Base-by-base conservation (phyloP, 2,329 filamentous ascomycete species). In the Bisporella sp. region DNA sequence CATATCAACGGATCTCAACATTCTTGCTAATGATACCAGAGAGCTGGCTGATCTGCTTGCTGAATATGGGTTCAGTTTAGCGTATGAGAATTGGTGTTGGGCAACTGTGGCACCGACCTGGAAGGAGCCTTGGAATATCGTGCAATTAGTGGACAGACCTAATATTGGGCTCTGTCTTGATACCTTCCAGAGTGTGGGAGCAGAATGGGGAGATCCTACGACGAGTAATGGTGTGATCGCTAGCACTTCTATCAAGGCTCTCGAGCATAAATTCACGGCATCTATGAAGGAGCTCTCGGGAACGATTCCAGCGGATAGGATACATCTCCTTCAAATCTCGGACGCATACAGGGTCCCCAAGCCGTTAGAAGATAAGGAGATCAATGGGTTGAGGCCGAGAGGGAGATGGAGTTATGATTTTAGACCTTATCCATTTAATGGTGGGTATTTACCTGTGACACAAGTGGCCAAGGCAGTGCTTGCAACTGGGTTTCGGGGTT, bases 11-110 rank as follows among this genome's bases (percentile, higher is more conserved):
- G 71, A 76, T 5, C 67, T 73, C 5, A 68, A 71, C 1, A 68
- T 73, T 6, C 72, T 87, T 21, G 77, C 84, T 0, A 61, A 66
- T 0, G 85, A 90, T 57, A 72, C 91, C 0, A 73, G 73, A 1
- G 73, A 82, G 50, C 70, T 91, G 5, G 81, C 79, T 2, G 81
- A 86, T 49, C 68, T 85, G 47, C 72, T 86, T 1, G 76, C 75
- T 0, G 63, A 72, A 28, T 73, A 78, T 44, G 73, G 74, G 0
- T 78, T 81, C 62, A 74, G 77, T 5, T 69, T 91, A 13, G 85
- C 85, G 0, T 91, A 90, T 58, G 86, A 91, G 68, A 89, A 90
- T 62, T 90, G 85, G 85, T 89, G 85, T 67, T 91, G 86, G 87
- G 82, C 82, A 0, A 87, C 85, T 0, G 77, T 81, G 45, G 83